Percentiles rank a stretch among this genome's conserved stretches.
These are phyloP conservation scores for Exophiala sp. DNA, from an alignment of 2,329 filamentous ascomycete species.

Conservation along the genomic window DNA sequence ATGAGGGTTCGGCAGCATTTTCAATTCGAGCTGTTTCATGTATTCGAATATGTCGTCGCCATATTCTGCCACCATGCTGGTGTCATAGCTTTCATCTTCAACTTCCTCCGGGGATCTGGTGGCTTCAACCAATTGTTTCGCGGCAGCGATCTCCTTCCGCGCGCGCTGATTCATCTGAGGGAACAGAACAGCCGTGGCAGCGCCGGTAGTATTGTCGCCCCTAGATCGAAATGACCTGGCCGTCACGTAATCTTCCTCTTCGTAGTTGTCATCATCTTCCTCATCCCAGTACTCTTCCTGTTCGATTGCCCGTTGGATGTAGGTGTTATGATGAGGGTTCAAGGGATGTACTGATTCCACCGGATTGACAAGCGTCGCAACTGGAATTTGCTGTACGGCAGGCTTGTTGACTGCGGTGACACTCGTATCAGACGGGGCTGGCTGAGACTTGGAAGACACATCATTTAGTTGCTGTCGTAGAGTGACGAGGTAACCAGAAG, in stretches of 20 bases:
- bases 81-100: constrained; percentile 86
- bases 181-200: constrained; percentile 60
- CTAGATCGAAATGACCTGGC: constrained; percentile 72
- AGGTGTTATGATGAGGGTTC: constrained; percentile 23
- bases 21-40: constrained; percentile 78
- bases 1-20: constrained; percentile 77
- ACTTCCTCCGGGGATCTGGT: constrained; percentile 65
- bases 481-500: constrained; percentile 5
- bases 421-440: constrained; percentile 1
- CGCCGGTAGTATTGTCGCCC: constrained; percentile 65
- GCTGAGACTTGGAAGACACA: neutral
- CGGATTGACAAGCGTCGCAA: constrained; percentile 17
- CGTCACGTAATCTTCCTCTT: constrained; percentile 65
- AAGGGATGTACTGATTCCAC: constrained; percentile 13
- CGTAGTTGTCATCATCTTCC: constrained; percentile 64
- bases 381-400: constrained; percentile 19
- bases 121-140: constrained; percentile 60
- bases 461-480: constrained; percentile 3
- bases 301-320: constrained; percentile 39
- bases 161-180: constrained; percentile 65
- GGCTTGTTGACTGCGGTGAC: constrained; percentile 1
- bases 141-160: constrained; percentile 65
- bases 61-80: constrained; percentile 97
- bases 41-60: constrained; percentile 92
- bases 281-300: constrained; percentile 71